phyloP scores from a whole-genome alignment of 176 grass and related monocot genomes.

The Secale cereale region DNA sequence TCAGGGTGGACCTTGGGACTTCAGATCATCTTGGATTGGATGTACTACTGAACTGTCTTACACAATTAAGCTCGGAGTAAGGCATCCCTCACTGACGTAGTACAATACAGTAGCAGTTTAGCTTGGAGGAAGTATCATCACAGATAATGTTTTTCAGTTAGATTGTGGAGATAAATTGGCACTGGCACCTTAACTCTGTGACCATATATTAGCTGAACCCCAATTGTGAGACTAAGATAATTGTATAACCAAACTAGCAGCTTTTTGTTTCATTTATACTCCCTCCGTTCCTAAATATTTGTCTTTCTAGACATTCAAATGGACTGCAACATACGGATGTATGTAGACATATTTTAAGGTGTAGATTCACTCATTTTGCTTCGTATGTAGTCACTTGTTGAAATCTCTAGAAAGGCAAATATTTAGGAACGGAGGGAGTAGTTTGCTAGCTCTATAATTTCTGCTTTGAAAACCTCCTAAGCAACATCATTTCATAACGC shows the following conservation, averaged over 20 bases:
- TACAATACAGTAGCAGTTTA: not conserved
- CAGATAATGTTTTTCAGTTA: not conserved
- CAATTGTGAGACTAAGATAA: not conserved
- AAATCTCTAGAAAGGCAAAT: too few species aligned
- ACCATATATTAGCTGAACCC: not conserved
- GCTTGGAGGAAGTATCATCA: not conserved
- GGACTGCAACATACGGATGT: too few species aligned
- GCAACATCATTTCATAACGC: not conserved
- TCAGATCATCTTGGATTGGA: constrained; percentile 82
- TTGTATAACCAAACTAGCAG: not conserved
- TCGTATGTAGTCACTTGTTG: too few species aligned
- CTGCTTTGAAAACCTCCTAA: not conserved
- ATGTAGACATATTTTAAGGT: too few species aligned
- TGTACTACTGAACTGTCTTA: constrained; percentile 89
- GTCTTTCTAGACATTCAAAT: too few species aligned
- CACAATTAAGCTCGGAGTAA: constrained; percentile 86
- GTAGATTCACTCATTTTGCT: too few species aligned
- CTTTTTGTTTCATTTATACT: not conserved
- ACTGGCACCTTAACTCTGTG: not conserved
- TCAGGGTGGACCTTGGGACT: constrained; percentile 91
- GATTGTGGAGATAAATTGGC: not conserved
- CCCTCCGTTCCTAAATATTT: too few species aligned
- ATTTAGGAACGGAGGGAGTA: too few species aligned
- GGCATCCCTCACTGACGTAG: not conserved
- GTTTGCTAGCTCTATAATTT: not conserved